Base-by-base conservation (phyloP, 2,329 filamentous ascomycete genomes). In the Colletotrichum sp. region DNA sequence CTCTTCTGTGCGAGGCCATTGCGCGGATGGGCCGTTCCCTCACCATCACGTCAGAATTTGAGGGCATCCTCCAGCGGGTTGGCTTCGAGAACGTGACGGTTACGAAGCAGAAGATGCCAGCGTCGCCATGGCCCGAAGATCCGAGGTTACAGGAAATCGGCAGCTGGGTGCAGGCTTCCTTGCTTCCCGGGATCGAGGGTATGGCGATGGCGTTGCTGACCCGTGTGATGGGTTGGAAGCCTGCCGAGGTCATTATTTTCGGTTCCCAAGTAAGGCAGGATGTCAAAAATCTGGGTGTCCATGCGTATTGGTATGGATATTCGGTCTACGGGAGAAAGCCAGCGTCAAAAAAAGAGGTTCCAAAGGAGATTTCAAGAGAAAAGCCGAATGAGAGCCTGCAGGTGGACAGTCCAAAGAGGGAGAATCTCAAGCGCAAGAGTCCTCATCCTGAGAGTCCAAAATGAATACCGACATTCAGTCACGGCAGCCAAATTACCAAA, bases 271-370 rank as follows among this genome's bases (percentile, higher is more conserved):
- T 73, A 26, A 78, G 79, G 32, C 77, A 77, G 52, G 80, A 83
- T 13, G 66, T 81, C 21, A 75, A 70, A 52, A 77, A 81, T 30
- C 71, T 60, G 15, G 78, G 48, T 3, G 78, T 82, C 6, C 82
- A 83, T 73, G 78, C 78, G 2, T 83, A 82, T 63, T 82, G 84
- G 82, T 82, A 83, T n/a, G 80, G 85, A 80, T 66, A 65, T 15
- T 36, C 71, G 1, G 57, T 74, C 15, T 61, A 65, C 18, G 58
- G 74, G 12, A 34, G 74, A 16, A 76, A 74, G 48, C 74, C 64
- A 2, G 26, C 61, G 16, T 38, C n/a, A 4, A 48, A 32, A 36
- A 26, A 70, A 26, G 61, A 64, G 6, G 21, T 8, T 26, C n/a
- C 15, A 3, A 38, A 36, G 21, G 34, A 43, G n/a, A 3, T 18